Evolutionary conservation across 441 rosid genomes (phyloP).

Genomic region (Isatis lusitanica): DNA sequence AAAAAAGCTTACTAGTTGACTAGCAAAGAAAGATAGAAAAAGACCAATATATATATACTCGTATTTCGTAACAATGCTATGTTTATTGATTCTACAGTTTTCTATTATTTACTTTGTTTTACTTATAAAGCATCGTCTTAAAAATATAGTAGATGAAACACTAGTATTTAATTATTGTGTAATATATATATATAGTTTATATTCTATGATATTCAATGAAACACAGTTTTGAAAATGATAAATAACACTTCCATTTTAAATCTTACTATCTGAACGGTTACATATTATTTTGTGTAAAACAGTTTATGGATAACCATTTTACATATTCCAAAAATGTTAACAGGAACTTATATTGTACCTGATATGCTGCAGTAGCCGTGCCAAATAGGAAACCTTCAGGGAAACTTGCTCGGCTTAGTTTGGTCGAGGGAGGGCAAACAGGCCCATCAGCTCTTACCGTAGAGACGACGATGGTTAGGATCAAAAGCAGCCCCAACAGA

Average conservation of each 20-base stretch:
- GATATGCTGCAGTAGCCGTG: conserved; percentile 29
- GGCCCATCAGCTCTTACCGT: conserved; percentile 21
- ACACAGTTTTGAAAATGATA: neutral
- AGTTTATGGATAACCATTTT: neutral
- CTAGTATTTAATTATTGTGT: too few relatives aligned
- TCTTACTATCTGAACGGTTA: neutral
- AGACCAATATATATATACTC: neutral
- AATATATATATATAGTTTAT: too few relatives aligned
- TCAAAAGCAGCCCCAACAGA: conserved; percentile 23
- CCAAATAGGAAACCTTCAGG: conserved; percentile 38
- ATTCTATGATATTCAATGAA: neutral
- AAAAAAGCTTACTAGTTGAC: neutral
- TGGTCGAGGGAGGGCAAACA: conserved; percentile 24
- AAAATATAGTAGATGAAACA: neutral
- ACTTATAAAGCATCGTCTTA: neutral
- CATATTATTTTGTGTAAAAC: neutral
- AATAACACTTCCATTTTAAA: too few relatives aligned
- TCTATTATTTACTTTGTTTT: neutral
- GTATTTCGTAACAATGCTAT: neutral
- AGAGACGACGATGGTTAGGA: conserved; percentile 16
- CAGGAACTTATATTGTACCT: conserved; percentile 15
- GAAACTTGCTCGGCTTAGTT: conserved; percentile 29
- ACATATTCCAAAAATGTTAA: neutral
- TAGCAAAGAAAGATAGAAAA: neutral
- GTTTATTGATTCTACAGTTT: neutral